Evolutionary conservation across 208 protist genomes (phyloP), one percentile per base, ranked within the genome.

Genomic region (Leishmania turanica): DNA sequence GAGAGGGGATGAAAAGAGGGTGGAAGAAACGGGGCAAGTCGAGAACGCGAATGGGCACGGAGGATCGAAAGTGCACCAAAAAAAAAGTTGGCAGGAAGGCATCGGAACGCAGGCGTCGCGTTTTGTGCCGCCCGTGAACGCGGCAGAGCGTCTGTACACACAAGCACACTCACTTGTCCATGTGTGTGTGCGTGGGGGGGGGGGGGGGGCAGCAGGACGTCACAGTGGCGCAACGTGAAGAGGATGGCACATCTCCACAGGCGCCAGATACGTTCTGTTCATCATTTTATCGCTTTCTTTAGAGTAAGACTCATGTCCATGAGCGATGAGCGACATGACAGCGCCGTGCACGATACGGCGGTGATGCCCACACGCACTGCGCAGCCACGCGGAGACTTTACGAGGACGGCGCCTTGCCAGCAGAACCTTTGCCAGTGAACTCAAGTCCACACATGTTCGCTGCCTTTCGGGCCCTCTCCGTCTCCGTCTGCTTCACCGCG

Each of bases 401-500:
- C 37, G 74, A 60, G 24, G 82, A 75, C 7, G 82, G 73, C 7
- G 37, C 65, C 60, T 82, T 86, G 15, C 82, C 56, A 13, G 49
- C 75, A 34, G 45, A 49, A 2, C 80, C 77, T 76, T 96, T 95
- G 15, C 91, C 86, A 19, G 93, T 95, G 75, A 97, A 97, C 84
- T 97, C 94, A 34, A 97, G 81, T 0, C 94, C 94, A 78, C 94
- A 96, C 83, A 95, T 94, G 64, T 93, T 82, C 3, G 92, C 94
- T 27, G 94, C 94, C 53, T 89, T 87, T 31, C 87, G 86, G 1
- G 94, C 92, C 17, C 94, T 87, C 75, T 97, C 94, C 79, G 96
- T 87, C 49, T 97, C 94, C 21, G 86, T 93, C 79, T 97, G 94
- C 87, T 97, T 97, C 58, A 97, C 94, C 21, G 92, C 86, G 47